A percentile compares a stretch with the other conserved stretches of the same genome.
Conservation (phyloP, 2,329 filamentous ascomycete species). For the Chaetomium sp. region DNA sequence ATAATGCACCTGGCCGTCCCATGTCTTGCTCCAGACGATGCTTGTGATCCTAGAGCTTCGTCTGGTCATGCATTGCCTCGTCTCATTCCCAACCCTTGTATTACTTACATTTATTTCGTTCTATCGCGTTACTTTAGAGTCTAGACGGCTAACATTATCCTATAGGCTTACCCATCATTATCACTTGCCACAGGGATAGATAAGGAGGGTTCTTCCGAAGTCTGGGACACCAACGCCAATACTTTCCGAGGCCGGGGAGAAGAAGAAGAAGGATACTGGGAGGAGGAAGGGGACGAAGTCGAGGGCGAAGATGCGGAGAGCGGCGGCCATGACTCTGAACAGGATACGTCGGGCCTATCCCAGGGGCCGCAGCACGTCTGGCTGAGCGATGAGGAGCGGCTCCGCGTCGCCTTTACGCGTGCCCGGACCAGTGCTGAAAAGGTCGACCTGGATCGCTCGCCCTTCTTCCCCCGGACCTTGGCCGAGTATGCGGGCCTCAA, state of each 20-base stretch:
- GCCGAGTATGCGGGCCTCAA: slow-evolving; percentile 16
- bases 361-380: background rate
- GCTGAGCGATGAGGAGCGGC: slow-evolving; percentile 4
- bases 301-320: background rate
- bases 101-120: background rate
- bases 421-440: background rate
- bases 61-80: background rate
- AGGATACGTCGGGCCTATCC: background rate
- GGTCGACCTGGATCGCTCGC: slow-evolving; percentile 13
- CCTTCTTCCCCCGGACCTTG: slow-evolving; percentile 15
- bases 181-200: background rate
- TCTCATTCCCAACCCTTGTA: background rate
- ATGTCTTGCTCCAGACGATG: background rate
- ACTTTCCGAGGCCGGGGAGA: background rate
- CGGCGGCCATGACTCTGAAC: background rate
- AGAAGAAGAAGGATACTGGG: background rate
- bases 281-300: background rate
- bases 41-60: background rate
- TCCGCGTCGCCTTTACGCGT: slow-evolving; percentile 1
- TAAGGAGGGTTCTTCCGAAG: background rate
- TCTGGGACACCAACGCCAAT: background rate
- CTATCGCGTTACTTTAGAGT: background rate
- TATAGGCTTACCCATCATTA: background rate
- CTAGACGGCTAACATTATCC: background rate
- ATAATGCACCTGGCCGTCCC: background rate